These are phyloP conservation scores for Pestalotiopsis sp. DNA, from an alignment of 2,329 filamentous ascomycete species.

Conservation along the genomic window DNA sequence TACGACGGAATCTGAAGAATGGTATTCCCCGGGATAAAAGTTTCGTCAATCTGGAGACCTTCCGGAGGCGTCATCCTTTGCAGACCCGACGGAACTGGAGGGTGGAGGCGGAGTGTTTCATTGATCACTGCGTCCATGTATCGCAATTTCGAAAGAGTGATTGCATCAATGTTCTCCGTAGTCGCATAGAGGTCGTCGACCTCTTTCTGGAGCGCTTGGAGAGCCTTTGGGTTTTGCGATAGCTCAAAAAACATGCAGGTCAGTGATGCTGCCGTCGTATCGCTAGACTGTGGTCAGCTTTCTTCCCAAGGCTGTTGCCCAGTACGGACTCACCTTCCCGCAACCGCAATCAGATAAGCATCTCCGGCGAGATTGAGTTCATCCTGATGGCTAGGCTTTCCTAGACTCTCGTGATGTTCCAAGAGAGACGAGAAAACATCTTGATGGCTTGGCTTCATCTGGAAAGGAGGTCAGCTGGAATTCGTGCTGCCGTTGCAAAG, in stretches of 20 bases:
- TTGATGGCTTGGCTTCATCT: conserved; percentile 23
- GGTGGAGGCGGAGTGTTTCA: conserved; percentile 20
- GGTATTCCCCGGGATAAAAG: conserved; percentile 38
- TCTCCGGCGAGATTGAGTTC: conserved; percentile 30
- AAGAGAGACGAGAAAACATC: conserved; percentile 37
- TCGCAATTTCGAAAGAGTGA: conserved; percentile 6
- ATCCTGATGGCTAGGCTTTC: conserved; percentile 24
- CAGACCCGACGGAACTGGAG: conserved; percentile 26
- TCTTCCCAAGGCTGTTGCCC: neutral
- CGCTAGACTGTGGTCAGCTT: conserved; percentile 28
- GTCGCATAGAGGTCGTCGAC: conserved; percentile 23
- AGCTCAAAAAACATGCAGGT: conserved; percentile 32
- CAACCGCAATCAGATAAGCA: conserved; percentile 32
- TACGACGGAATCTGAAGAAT: conserved; percentile 34
- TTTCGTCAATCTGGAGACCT: conserved; percentile 36
- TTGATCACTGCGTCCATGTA: conserved; percentile 18
- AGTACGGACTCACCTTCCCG: conserved; percentile 30
- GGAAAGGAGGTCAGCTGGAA: neutral
- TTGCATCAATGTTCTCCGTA: conserved; percentile 22
- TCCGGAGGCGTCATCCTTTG: conserved; percentile 39
- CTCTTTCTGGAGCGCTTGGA: conserved; percentile 25
- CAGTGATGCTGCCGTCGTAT: conserved; percentile 49
- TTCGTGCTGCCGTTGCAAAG: neutral
- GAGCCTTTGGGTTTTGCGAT: conserved; percentile 23
- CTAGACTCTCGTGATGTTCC: conserved; percentile 25